These are phyloP conservation scores for Auricularia sp. DNA, from an alignment of 768 basidiomycete species.

Conservation along the genomic window DNA sequence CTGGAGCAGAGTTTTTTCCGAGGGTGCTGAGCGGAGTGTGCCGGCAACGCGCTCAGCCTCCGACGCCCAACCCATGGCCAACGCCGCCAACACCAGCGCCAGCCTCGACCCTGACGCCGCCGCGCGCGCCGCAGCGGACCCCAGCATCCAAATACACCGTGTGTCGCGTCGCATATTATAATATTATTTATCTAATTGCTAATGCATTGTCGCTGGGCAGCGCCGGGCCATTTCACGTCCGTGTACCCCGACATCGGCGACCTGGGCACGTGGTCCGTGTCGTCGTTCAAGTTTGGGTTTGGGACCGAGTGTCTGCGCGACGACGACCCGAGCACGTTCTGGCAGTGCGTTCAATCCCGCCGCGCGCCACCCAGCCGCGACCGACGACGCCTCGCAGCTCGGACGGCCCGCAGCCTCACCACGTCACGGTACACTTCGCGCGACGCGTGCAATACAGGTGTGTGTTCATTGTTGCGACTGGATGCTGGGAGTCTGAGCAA, in stretches of 20 bases:
- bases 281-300: slow-evolving; percentile 93
- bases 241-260: slow-evolving; percentile 65
- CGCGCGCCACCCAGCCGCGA: neutral
- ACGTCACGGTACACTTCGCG: slow-evolving; percentile 88
- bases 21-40: neutral
- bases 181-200: neutral
- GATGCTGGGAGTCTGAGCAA: neutral
- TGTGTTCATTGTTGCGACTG: slow-evolving; percentile 7
- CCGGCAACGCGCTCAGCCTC: neutral
- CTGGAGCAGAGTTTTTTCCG: neutral
- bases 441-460: slow-evolving; percentile 85
- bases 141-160: neutral
- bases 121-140: neutral
- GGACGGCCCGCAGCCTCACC: slow-evolving; percentile 96
- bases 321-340: slow-evolving; percentile 84
- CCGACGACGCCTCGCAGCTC: slow-evolving; percentile 35
- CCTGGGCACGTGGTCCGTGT: slow-evolving; percentile 91
- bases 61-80: no score
- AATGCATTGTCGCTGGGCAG: neutral
- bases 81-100: neutral
- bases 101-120: no score
- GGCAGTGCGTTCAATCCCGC: slow-evolving; percentile 66
- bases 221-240: slow-evolving; percentile 2
- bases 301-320: slow-evolving; percentile 88
- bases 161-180: neutral